A percentile compares a stretch with the other conserved stretches of the same genome.
phyloP scores from a whole-genome alignment of 2,329 filamentous ascomycete genomes.

The Calonectria multiphialidica region DNA sequence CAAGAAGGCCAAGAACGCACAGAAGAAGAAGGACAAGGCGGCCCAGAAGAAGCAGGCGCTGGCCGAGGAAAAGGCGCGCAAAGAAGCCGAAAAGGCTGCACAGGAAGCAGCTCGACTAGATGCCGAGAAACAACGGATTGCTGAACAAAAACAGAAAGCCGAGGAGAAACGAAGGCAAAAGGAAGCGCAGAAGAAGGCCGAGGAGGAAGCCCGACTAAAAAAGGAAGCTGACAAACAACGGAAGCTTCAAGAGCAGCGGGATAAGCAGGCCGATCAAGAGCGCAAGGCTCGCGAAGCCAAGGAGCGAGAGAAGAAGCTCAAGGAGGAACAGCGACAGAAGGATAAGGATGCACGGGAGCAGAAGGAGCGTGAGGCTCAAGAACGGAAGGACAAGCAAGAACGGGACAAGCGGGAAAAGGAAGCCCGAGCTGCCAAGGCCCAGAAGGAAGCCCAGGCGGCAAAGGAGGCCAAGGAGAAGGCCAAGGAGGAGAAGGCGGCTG shows the following conservation, averaged over 20 bases:
- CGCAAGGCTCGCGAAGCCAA: conserved; percentile 75
- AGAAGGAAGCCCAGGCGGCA: conserved; percentile 67
- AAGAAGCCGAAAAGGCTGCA: conserved; percentile 89
- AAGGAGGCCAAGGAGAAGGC: conserved; percentile 71
- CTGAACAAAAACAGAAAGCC: conserved; percentile 83
- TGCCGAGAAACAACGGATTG: conserved; percentile 81
- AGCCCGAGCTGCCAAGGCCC: conserved; percentile 66
- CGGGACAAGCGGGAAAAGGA: conserved; percentile 73
- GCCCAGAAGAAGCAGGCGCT: conserved; percentile 87
- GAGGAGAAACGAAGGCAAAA: conserved; percentile 94
- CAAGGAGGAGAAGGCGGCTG: conserved; percentile 68
- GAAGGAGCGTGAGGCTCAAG: conserved; percentile 76
- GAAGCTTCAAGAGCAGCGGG: conserved; percentile 84
- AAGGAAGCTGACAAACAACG: conserved; percentile 89
- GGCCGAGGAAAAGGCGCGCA: conserved; percentile 90
- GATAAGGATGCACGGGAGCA: conserved; percentile 84
- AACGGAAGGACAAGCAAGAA: conserved; percentile 71
- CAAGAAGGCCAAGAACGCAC: conserved; percentile 93
- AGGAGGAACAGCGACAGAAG: conserved; percentile 83
- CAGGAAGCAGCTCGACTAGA: conserved; percentile 84
- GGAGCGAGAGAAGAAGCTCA: conserved; percentile 84
- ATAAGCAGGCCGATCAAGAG: conserved; percentile 87
- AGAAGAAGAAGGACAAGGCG: conserved; percentile 96
- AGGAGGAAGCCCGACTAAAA: conserved; percentile 86
- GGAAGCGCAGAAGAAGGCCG: conserved; percentile 89